phyloP scores from a whole-genome alignment of 1,284 basidiomycete species.

The Chiua sp. region DNA sequence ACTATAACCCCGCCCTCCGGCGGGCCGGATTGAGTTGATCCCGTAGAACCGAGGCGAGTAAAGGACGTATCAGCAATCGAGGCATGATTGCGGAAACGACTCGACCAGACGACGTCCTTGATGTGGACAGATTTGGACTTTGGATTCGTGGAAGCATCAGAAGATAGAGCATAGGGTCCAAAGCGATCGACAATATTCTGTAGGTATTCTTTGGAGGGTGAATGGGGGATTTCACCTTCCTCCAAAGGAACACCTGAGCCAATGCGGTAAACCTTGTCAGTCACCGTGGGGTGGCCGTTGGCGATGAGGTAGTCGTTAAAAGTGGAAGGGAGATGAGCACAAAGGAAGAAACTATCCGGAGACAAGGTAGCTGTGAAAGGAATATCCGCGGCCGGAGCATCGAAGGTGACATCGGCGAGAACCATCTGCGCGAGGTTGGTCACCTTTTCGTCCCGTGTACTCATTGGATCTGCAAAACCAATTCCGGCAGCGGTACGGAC shows the following conservation, averaged over 20 bases:
- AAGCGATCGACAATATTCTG: slow-evolving; percentile 43
- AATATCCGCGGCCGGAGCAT: neutral
- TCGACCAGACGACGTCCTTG: slow-evolving; percentile 42
- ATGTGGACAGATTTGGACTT: slow-evolving; percentile 24
- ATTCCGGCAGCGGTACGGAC: slow-evolving; percentile 28
- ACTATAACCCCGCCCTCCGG: slow-evolving; percentile 29
- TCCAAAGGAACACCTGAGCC: slow-evolving; percentile 37
- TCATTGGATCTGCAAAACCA: slow-evolving; percentile 19
- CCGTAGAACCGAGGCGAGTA: slow-evolving; percentile 24
- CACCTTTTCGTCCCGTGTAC: neutral
- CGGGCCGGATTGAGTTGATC: neutral
- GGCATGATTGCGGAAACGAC: slow-evolving; percentile 46
- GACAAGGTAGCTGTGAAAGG: slow-evolving; percentile 13
- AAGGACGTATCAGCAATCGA: slow-evolving; percentile 42
- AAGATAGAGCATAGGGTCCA: slow-evolving; percentile 34
- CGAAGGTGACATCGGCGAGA: slow-evolving; percentile 27
- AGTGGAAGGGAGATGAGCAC: slow-evolving; percentile 31
- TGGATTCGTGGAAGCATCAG: slow-evolving; percentile 29
- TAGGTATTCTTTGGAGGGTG: slow-evolving; percentile 40
- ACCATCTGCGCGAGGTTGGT: slow-evolving; percentile 26
- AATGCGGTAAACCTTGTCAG: slow-evolving; percentile 39
- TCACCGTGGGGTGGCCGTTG: slow-evolving; percentile 10
- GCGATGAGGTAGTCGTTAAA: slow-evolving; percentile 29
- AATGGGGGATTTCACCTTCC: slow-evolving; percentile 37
- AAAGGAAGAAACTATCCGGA: slow-evolving; percentile 36